Base-by-base conservation (phyloP, 129 eudicot genomes). In the Flaveria sonorensis region DNA sequence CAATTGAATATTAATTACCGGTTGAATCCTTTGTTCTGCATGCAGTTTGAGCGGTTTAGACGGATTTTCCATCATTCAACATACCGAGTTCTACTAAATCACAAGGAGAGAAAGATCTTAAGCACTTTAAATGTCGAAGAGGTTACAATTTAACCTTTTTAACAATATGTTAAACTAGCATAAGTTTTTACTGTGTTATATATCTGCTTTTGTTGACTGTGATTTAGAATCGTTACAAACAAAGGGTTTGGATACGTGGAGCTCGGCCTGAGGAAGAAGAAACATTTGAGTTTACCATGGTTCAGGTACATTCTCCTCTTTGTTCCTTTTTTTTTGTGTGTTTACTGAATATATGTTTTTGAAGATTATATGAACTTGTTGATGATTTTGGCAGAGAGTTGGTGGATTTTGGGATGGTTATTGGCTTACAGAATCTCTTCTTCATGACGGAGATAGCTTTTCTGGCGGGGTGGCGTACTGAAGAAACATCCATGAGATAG, bases 381-480 rank as follows among this genome's bases (percentile, higher is more conserved):
- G 67, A 52, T 77, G 68, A 23, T 24, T 55, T 74, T 81, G 75
- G 75, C 92, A 91, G 97, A 85, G 92, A 69, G 83, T 94, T 75
- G 98, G 98, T 67, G 97, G 98, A 70, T 85, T 83, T 50, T 91
- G 98, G 98, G 97, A 94, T 77, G 98, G 97, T 11, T 94, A 94
- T 76, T 94, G 98, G 98, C 93, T 94, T 70, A 94, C 98, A 14
- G 96, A 94, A 79, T 89, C 93, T 73, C 55, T 94, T 13, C 96
- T 86, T 75, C 97, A 87, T 42, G 98, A 94, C 56, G 97, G 98
- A 57, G 96, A 94, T 82, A 83, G 89, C 80, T 94, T 94, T 77
- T 83, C 96, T 7, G 96, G 97, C 65, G 98, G 97, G 63, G 87
- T 94, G 75, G 97, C 98, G 18, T 94, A 94, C 83, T 94, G 76